phyloP scores from a whole-genome alignment of 192 early-diverging fungal species.

The Backusella parvicylindrica region DNA sequence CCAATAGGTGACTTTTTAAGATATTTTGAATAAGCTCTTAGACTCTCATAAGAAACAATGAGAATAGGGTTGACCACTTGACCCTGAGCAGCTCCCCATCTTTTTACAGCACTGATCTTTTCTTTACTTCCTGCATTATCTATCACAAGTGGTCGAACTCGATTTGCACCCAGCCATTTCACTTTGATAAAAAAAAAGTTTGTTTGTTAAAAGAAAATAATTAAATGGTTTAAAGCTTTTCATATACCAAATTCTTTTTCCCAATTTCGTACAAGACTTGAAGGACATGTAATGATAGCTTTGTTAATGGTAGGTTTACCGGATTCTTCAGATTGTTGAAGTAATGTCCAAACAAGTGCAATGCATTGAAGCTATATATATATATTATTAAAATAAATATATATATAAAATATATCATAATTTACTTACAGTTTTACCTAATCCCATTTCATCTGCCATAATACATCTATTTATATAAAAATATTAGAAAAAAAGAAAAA shows the following conservation, averaged over 20 bases:
- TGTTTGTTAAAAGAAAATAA: no score
- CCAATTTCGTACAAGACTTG: constrained; percentile 96
- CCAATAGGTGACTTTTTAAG: constrained; percentile 83
- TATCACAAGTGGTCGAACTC: constrained; percentile 82
- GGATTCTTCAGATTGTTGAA: constrained; percentile 83
- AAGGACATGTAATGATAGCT: constrained; percentile 95
- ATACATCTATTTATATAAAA: constrained; percentile 57
- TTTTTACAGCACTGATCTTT: constrained; percentile 70
- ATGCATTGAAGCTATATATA: constrained; percentile 76
- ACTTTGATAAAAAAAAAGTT: no score
- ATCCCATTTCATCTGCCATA: constrained; percentile 99
- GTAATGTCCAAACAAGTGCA: constrained; percentile 91
- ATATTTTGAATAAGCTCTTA: constrained; percentile 76
- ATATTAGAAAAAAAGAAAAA: background rate
- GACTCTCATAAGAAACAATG: constrained; percentile 96
- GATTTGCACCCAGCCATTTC: constrained; percentile 89
- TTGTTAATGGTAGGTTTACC: constrained; percentile 96
- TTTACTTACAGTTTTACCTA: constrained; percentile 72
- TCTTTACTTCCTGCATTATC: constrained; percentile 90
- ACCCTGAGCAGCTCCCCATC: constrained; percentile 82
- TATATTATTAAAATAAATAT: background rate
- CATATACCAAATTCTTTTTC: constrained; percentile 90
- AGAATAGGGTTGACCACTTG: constrained; percentile 82
- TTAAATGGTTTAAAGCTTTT: no score
- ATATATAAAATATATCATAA: background rate